phyloP scores from a whole-genome alignment of 2,329 filamentous ascomycete species.

The Keithomyces neogunnii region DNA sequence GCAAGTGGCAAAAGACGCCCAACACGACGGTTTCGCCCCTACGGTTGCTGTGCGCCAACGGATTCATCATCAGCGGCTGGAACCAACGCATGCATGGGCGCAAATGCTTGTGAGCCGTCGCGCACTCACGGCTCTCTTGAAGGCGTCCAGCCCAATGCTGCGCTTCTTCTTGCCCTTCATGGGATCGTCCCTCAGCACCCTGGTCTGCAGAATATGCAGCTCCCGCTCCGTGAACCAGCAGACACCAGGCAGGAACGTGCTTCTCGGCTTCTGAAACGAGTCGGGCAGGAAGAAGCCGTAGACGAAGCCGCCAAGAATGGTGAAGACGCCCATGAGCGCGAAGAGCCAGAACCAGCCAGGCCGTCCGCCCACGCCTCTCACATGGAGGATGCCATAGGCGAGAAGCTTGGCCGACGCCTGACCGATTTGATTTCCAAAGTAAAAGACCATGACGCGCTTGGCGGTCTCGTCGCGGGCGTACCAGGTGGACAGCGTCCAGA shows the following conservation, averaged over 20 bases:
- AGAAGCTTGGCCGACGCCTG: slow-evolving; percentile 27
- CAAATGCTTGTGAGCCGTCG: no score
- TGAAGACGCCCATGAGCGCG: slow-evolving; percentile 42
- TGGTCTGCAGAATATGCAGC: slow-evolving; percentile 31
- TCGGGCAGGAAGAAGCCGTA: slow-evolving; percentile 36
- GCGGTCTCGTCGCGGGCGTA: slow-evolving; percentile 44
- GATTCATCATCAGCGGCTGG: background rate
- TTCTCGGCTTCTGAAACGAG: slow-evolving; percentile 33
- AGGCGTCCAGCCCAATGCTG: slow-evolving; percentile 32
- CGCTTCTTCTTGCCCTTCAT: slow-evolving; percentile 40
- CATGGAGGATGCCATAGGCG: slow-evolving; percentile 38
- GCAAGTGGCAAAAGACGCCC: slow-evolving; percentile 36
- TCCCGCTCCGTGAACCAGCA: slow-evolving; percentile 30
- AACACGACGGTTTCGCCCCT: slow-evolving; percentile 44
- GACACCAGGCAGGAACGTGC: slow-evolving; percentile 28
- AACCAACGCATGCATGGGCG: background rate
- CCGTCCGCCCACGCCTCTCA: slow-evolving; percentile 36
- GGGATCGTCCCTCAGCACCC: slow-evolving; percentile 34
- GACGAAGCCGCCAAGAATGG: slow-evolving; percentile 33
- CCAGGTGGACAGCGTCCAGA: slow-evolving; percentile 45
- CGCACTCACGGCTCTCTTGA: slow-evolving; percentile 31
- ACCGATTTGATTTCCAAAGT: slow-evolving; percentile 46
- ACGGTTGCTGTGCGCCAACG: slow-evolving; percentile 24
- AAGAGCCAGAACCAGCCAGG: slow-evolving; percentile 53
- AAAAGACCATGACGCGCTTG: slow-evolving; percentile 45